Evolutionary conservation across 495 filamentous ascomycete species (phyloP).

Genomic region (Penicillium cosmopolitanum): DNA sequence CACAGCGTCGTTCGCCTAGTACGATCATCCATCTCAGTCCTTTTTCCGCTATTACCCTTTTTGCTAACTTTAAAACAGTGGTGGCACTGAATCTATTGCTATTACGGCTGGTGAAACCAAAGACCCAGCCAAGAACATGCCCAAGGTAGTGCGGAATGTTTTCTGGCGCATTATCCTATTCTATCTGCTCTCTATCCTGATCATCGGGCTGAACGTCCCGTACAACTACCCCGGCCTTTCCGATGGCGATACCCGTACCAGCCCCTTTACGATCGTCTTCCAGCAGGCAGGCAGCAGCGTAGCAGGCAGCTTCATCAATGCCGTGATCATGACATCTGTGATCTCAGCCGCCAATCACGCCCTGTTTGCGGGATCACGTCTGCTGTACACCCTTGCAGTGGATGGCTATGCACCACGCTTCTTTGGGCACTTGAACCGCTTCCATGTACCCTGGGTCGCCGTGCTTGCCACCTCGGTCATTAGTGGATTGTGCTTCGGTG

Average conservation of each 20-base stretch:
- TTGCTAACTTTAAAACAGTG: conserved; percentile 27
- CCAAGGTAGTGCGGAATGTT: conserved; percentile 55
- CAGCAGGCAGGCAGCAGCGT: conserved; percentile 50
- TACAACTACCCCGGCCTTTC: conserved; percentile 54
- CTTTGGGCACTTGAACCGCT: conserved; percentile 56
- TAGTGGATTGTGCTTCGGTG: conserved; percentile 62
- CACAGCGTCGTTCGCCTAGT: conserved; percentile 55
- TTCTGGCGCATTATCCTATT: conserved; percentile 59
- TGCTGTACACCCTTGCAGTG: conserved; percentile 53
- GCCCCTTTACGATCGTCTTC: conserved; percentile 59
- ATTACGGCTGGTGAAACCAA: conserved; percentile 60
- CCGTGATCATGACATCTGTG: conserved; percentile 58
- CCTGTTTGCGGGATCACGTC: conserved; percentile 55
- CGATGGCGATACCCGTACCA: conserved; percentile 42
- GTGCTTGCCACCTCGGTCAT: conserved; percentile 59
- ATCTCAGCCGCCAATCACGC: conserved; percentile 59
- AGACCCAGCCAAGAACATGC: conserved; percentile 49
- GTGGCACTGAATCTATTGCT: conserved; percentile 60
- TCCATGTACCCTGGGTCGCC: conserved; percentile 61
- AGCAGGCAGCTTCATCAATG: conserved; percentile 59
- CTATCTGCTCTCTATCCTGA: conserved; percentile 53
- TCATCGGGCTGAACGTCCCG: conserved; percentile 57
- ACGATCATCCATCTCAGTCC: not conserved
- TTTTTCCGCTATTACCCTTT: not conserved
- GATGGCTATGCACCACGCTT: conserved; percentile 50